Percentiles rank a stretch among this genome's conserved stretches.
These are phyloP conservation scores for Botrytis galanthina DNA, from an alignment of 2,329 filamentous ascomycete genomes.

Conservation along the genomic window DNA sequence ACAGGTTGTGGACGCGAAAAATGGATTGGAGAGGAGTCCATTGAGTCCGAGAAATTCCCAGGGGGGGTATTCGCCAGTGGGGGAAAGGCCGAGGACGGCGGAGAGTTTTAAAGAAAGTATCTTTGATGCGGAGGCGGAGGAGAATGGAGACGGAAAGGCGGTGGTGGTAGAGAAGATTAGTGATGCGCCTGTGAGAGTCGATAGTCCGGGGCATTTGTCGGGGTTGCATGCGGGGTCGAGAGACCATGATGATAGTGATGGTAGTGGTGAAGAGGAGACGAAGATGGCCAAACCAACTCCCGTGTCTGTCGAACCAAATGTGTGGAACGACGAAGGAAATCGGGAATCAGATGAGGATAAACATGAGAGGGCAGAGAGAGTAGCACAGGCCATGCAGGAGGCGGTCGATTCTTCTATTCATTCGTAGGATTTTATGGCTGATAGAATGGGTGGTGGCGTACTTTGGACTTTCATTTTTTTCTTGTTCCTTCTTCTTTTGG, in stretches of 20 bases:
- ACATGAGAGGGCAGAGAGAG: constrained; percentile 14
- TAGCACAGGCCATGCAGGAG: constrained; percentile 15
- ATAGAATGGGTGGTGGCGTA: neutral
- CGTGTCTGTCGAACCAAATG: neutral
- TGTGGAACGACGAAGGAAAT: neutral
- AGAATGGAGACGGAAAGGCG: neutral
- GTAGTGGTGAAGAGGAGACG: constrained; percentile 1
- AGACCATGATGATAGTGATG: neutral
- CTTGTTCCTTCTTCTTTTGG: neutral
- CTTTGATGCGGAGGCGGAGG: constrained; percentile 36
- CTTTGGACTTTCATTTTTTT: neutral
- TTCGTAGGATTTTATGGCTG: neutral
- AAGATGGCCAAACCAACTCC: neutral
- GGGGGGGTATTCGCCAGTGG: neutral
- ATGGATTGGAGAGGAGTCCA: constrained; percentile 35
- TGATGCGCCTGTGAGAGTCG: neutral
- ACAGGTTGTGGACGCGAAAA: constrained; percentile 22
- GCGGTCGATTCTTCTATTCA: constrained; percentile 17
- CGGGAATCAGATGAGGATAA: neutral
- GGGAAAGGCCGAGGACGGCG: constrained; percentile 29
- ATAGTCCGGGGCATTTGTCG: neutral
- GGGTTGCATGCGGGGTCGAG: neutral
- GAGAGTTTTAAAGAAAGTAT: constrained; percentile 37
- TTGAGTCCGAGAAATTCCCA: constrained; percentile 31
- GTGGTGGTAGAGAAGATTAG: neutral